Percentiles rank a stretch among this genome's conserved stretches.
Conservation (phyloP, 352 stramenopile genomes). For the Phytophthora brassicae region DNA sequence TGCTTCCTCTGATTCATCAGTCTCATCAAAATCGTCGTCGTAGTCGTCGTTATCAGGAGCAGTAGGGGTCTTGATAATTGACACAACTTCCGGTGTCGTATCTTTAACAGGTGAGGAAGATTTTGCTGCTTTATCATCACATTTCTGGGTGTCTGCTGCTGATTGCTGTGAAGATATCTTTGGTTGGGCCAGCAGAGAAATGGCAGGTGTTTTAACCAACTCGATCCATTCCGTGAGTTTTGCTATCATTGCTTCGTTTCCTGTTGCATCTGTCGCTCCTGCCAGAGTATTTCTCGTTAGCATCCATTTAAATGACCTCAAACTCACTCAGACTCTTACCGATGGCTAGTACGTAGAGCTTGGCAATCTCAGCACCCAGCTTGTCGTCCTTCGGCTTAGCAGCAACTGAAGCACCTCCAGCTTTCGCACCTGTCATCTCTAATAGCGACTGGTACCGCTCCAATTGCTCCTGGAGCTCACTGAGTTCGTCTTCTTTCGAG, state of each 20-base stretch:
- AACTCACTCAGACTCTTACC: conserved; percentile 17
- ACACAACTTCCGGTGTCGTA: conserved; percentile 3
- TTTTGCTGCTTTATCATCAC: not conserved
- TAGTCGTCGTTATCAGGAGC: conserved; percentile 34
- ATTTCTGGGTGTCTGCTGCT: not conserved
- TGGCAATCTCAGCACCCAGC: conserved; percentile 31
- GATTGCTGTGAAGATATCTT: not conserved
- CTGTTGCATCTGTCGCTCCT: conserved; percentile 21
- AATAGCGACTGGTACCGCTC: conserved; percentile 82
- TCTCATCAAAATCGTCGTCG: conserved; percentile 50
- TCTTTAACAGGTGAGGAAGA: not conserved
- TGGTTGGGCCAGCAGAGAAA: not conserved
- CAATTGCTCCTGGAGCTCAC: conserved; percentile 82
- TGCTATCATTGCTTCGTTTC: conserved; percentile 24
- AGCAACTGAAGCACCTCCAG: not conserved
- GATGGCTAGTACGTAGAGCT: conserved; percentile 42
- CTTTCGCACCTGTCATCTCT: conserved; percentile 49
- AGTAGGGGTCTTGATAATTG: not conserved
- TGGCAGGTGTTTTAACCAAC: conserved; percentile 12
- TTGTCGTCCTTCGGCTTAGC: conserved; percentile 25
- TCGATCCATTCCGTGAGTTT: conserved; percentile 40
- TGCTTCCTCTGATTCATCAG: conserved; percentile 22
- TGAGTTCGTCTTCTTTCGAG: conserved; percentile 85
- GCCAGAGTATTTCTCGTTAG: conserved; percentile 10
- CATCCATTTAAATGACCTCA: not conserved